A percentile compares a stretch with the other conserved stretches of the same genome.
Evolutionary conservation across 306 rosid species (phyloP).

Genomic region (Mucuna pruriens): DNA sequence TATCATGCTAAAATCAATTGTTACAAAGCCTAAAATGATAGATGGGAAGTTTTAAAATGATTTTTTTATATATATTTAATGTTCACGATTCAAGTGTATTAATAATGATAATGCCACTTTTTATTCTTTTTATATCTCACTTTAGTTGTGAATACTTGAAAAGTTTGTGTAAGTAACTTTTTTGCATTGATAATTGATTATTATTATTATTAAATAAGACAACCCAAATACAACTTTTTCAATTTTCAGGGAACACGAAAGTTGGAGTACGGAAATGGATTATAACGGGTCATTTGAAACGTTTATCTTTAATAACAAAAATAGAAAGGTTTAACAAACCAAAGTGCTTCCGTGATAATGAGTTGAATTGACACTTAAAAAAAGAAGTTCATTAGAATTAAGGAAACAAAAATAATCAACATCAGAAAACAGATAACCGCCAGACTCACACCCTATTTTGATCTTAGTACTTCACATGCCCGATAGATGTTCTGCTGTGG

Average conservation of each 20-base stretch:
- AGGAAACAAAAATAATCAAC: neutral
- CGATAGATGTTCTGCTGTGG: neutral
- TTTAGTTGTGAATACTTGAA: slow-evolving; percentile 8
- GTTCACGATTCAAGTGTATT: neutral
- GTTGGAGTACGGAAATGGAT: slow-evolving; percentile 23
- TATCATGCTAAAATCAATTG: neutral
- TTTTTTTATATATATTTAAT: neutral
- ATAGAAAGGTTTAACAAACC: neutral
- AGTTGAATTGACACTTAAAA: slow-evolving; percentile 12
- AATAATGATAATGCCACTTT: neutral
- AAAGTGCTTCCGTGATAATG: neutral
- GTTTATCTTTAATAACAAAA: neutral
- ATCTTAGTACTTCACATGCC: neutral
- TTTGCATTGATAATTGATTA: slow-evolving; percentile 9
- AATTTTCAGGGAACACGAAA: neutral
- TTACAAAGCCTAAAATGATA: neutral
- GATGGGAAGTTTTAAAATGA: neutral
- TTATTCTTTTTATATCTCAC: neutral
- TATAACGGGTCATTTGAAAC: neutral
- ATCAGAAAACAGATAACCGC: neutral
- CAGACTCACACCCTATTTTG: neutral
- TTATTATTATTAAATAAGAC: neutral
- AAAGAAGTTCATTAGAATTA: neutral
- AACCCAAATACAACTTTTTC: neutral
- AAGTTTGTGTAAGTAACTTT: neutral